Conservation (phyloP, 2,329 filamentous ascomycete species). For the Verticillium dahliae region DNA sequence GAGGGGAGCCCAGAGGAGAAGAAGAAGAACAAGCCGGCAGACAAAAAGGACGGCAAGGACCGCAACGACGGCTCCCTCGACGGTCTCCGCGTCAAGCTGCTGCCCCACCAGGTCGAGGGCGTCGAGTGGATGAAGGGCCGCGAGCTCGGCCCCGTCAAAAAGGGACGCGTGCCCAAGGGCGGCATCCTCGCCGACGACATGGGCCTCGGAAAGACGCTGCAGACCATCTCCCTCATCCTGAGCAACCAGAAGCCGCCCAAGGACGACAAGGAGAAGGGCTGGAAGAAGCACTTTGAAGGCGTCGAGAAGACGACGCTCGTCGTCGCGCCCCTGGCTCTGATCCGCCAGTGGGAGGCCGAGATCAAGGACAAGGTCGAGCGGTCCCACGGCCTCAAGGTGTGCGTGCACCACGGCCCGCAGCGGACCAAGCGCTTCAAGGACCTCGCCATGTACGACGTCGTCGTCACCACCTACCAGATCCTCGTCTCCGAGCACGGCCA, state of each 20-base stretch:
- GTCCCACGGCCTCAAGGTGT: slow-evolving; percentile 68
- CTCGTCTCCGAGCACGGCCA: slow-evolving; percentile 82
- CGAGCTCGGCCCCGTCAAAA: slow-evolving; percentile 80
- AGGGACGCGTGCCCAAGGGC: slow-evolving; percentile 76
- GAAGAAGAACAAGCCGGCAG: slow-evolving; percentile 3
- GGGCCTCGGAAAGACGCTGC: slow-evolving; percentile 94
- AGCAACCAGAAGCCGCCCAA: slow-evolving; percentile 67
- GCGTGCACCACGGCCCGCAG: slow-evolving; percentile 84
- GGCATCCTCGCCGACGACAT: slow-evolving; percentile 96
- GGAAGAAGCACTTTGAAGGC: slow-evolving; percentile 62
- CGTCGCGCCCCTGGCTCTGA: slow-evolving; percentile 85
- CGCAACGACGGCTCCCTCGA: slow-evolving; percentile 49
- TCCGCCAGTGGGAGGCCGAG: slow-evolving; percentile 95
- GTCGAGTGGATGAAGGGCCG: slow-evolving; percentile 93
- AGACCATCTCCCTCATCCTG: slow-evolving; percentile 83
- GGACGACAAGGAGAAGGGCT: slow-evolving; percentile 46
- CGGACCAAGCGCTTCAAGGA: slow-evolving; percentile 74
- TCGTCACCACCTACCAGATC: slow-evolving; percentile 95
- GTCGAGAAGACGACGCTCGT: slow-evolving; percentile 80
- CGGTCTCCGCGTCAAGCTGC: slow-evolving; percentile 77
- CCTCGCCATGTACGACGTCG: slow-evolving; percentile 81
- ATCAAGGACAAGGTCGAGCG: slow-evolving; percentile 74
- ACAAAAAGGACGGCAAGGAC: slow-evolving; percentile 12
- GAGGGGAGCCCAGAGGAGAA: slow-evolving; percentile 25
- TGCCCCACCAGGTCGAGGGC: slow-evolving; percentile 92